Percentiles rank a stretch among this genome's conserved stretches.
phyloP scores from a whole-genome alignment of 2,329 filamentous ascomycete species.

The Berkeleyomyces basicola region DNA sequence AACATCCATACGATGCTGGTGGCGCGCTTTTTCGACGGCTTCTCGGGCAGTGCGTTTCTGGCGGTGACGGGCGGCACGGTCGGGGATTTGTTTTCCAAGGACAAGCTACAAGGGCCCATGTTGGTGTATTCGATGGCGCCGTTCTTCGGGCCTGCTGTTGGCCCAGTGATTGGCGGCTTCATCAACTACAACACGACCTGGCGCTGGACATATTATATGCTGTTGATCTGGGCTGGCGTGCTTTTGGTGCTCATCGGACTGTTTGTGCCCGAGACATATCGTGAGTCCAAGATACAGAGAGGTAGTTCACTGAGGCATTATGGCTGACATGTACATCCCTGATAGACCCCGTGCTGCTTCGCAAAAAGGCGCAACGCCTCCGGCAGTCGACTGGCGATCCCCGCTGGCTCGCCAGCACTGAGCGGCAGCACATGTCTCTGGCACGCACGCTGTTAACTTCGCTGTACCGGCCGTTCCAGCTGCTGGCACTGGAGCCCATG shows the following conservation, averaged over 20 bases:
- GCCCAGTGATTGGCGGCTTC: constrained; percentile 56
- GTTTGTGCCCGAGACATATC: constrained; percentile 79
- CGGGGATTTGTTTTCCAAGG: constrained; percentile 55
- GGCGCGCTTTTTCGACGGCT: constrained; percentile 58
- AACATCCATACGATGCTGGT: constrained; percentile 72
- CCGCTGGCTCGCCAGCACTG: constrained; percentile 60
- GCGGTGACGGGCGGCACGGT: constrained; percentile 73
- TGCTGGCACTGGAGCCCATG: constrained; percentile 74
- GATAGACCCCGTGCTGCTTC: constrained; percentile 49
- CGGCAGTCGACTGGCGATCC: constrained; percentile 64
- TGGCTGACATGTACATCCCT: background rate
- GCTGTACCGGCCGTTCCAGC: constrained; percentile 55
- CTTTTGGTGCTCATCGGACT: constrained; percentile 48
- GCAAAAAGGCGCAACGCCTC: constrained; percentile 51
- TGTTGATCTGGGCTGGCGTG: constrained; percentile 64
- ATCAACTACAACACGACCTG: constrained; percentile 62
- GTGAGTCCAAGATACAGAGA: constrained; percentile 22
- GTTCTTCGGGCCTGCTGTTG: constrained; percentile 44
- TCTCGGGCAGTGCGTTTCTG: constrained; percentile 52
- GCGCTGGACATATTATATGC: constrained; percentile 71
- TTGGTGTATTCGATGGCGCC: constrained; percentile 55
- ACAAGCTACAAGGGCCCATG: constrained; percentile 66
- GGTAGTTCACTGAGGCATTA: background rate
- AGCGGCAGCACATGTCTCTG: constrained; percentile 55
- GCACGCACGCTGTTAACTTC: constrained; percentile 39